Conservation (phyloP, 75 land plant genomes). For the Cunninghamia lanceolata region DNA sequence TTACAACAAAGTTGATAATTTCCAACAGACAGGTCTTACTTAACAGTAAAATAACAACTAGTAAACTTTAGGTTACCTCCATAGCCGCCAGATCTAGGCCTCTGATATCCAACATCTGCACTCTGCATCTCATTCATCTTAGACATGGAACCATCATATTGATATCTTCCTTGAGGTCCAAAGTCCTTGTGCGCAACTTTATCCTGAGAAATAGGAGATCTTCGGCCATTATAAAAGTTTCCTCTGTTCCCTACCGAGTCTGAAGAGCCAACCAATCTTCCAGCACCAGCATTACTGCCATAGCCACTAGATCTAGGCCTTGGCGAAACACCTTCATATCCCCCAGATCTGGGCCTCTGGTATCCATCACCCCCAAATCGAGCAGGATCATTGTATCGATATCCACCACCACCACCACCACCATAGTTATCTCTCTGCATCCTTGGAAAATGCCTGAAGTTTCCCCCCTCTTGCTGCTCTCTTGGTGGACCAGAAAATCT, state of each 20-base stretch:
- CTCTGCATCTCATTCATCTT: slow-evolving; percentile 1
- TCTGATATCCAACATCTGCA: slow-evolving; percentile 5
- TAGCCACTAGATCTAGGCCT: slow-evolving; percentile 13
- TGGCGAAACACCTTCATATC: background rate
- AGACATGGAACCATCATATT: background rate
- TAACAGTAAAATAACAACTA: background rate
- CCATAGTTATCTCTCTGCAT: slow-evolving; percentile 8
- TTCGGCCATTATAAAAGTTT: background rate
- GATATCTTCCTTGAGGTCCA: slow-evolving; percentile 8
- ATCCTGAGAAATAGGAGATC: slow-evolving; percentile 10
- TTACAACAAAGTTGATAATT: background rate
- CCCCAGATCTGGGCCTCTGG: slow-evolving; percentile 9
- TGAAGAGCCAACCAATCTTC: background rate
- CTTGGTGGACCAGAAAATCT: slow-evolving; percentile 5
- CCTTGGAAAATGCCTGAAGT: background rate
- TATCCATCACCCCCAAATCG: background rate
- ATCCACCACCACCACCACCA: slow-evolving; percentile 4
- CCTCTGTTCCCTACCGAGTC: background rate
- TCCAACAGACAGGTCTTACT: background rate
- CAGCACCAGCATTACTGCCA: background rate
- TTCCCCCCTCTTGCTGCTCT: slow-evolving; percentile 7
- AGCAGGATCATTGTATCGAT: slow-evolving; percentile 3
- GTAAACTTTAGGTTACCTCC: background rate
- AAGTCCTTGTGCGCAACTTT: background rate
- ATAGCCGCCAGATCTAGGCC: slow-evolving; percentile 8